Base-by-base conservation (phyloP, 1,284 basidiomycete species). In the Boletellus dicymbophilus region DNA sequence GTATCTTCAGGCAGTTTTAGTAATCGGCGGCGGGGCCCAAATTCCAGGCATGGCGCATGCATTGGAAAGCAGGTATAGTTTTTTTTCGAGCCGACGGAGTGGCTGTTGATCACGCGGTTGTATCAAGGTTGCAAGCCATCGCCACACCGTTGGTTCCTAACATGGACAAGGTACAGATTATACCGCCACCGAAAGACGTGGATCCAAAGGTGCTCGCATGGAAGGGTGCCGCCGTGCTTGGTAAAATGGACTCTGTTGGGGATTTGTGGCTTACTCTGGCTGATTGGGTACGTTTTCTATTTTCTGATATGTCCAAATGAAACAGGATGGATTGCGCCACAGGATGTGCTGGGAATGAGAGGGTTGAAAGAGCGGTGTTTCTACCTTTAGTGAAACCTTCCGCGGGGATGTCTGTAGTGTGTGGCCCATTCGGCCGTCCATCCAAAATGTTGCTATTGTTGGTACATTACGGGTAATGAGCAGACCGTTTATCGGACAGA, bases 191-290 rank as follows among this genome's bases (percentile, higher is more conserved):
- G 2, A 90, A 95, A 63, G 93, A 95, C 52, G 85, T 98, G 51
- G 95, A 98, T 69, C 93, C 93, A 6, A 81, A 85, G 31, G 85
- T 93, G 43, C 78, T 98, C 36, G 85, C 85, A 21, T 99, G 96
- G 96, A 98, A 98, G 70, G 96, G 96, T 6, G 93, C 90, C 18
- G 85, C 90, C n/a, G 93, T 97, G 20, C 82, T 98, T 51, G 93
- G 88, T 26, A 91, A 93, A 69, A 88, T 99, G 79, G 96, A 98
- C 43, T 82, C 85, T 2, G 82, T 91, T 48, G 79, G 83, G 42
- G 96, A 99, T 61, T 72, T 98, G 56, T 98, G 96, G 94, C 77
- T 98, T 38, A 84, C 89, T 13, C 73, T 77, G 47, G 77, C 85
- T 38, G 96, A 99, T 68, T 98, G 94, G 94, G 90, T 92, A 69